Conservation (phyloP, 2,329 filamentous ascomycete genomes). For the Aspergillus fischeri region DNA sequence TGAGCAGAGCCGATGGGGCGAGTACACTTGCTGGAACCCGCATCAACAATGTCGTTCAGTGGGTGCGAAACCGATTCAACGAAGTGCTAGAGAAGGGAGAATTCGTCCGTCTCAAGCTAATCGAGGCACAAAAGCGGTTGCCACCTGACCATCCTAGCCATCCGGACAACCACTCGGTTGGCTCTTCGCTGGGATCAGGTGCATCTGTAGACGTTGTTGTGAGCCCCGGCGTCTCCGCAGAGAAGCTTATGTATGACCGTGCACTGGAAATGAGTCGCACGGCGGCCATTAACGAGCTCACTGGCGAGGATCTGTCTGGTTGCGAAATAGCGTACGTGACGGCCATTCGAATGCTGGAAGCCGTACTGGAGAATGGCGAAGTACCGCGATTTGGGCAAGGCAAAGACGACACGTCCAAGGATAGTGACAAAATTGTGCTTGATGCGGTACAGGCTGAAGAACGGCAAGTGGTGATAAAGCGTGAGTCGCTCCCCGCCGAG, state of each 20-base stretch:
- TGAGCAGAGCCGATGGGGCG: constrained; percentile 43
- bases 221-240: constrained; percentile 84
- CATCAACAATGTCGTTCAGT: constrained; percentile 92
- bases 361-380: constrained; percentile 81
- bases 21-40: constrained; percentile 58
- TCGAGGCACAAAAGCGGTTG: constrained; percentile 78
- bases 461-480: constrained; percentile 46
- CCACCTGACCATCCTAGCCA: constrained; percentile 83
- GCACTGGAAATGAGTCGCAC: constrained; percentile 94
- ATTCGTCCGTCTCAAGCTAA: constrained; percentile 80
- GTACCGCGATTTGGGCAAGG: constrained; percentile 33
- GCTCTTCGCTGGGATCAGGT: constrained; percentile 55
- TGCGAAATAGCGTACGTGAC: constrained; percentile 93
- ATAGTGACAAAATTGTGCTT: constrained; percentile 34
- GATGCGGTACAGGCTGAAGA: constrained; percentile 46
- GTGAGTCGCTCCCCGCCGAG: constrained; percentile 35
- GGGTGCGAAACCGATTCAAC: constrained; percentile 91
- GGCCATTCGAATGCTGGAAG: constrained; percentile 90
- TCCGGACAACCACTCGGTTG: constrained; percentile 68
- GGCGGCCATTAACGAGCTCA: constrained; percentile 92
- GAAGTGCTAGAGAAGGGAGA: constrained; percentile 96
- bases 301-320: constrained; percentile 78
- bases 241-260: constrained; percentile 97
- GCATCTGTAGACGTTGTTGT: constrained; percentile 73
- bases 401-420: constrained; percentile 23